These are phyloP conservation scores for Forsythia suspensa DNA, from an alignment of 257 asterid species.

Conservation along the genomic window DNA sequence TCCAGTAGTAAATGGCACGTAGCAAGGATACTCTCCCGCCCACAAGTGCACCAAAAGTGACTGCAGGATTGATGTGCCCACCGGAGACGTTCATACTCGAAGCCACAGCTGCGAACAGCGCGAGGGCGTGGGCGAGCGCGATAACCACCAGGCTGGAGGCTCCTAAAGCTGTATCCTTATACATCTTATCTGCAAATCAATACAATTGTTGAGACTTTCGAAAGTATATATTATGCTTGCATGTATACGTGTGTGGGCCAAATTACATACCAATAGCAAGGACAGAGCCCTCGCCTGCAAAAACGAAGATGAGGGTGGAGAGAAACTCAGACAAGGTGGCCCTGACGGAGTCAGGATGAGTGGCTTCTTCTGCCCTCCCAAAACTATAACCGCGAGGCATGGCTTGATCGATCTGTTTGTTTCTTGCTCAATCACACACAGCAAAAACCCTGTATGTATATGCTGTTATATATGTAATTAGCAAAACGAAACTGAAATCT, in stretches of 20 bases:
- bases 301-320: constrained; percentile 85
- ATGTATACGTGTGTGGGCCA: no score
- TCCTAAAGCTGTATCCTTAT: constrained; percentile 43
- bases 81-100: constrained; percentile 90
- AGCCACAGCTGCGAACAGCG: constrained; percentile 82
- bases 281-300: constrained; percentile 85
- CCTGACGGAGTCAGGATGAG: constrained; percentile 82
- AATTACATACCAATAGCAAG: constrained; percentile 51
- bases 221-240: not conserved
- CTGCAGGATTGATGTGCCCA: constrained; percentile 89
- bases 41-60: constrained; percentile 88
- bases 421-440: no score
- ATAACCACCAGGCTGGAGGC: constrained; percentile 58
- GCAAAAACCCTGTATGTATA: not conserved
- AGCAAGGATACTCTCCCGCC: constrained; percentile 78
- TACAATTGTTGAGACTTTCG: not conserved
- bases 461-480: not conserved
- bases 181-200: constrained; percentile 52
- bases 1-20: constrained; percentile 83
- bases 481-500: not conserved
- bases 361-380: constrained; percentile 89
- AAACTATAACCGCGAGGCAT: constrained; percentile 81
- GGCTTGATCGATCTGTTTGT: not conserved
- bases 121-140: constrained; percentile 74
- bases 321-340: constrained; percentile 85